Evolutionary conservation across 1,284 basidiomycete genomes (phyloP).

Genomic region (Hymenochaete sp.): DNA sequence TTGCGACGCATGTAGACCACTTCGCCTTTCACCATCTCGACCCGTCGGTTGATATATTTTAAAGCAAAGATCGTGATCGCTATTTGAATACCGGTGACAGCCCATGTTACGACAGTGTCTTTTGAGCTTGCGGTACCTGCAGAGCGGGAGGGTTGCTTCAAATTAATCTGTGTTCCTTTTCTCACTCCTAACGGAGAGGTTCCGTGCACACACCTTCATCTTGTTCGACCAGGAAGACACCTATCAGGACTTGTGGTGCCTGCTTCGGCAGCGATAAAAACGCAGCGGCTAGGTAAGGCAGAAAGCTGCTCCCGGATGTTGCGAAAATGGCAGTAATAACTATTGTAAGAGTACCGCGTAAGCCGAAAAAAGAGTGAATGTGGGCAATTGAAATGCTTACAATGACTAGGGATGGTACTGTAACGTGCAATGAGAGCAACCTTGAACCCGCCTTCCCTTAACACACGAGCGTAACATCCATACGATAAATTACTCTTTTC

Average conservation of each 20-base stretch:
- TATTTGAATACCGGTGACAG: constrained; percentile 53
- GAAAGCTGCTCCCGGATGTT: constrained; percentile 70
- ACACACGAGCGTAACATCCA: constrained; percentile 68
- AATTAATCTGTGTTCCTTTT: too few relatives aligned
- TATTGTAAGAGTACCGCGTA: constrained; percentile 7
- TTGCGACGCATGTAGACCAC: constrained; percentile 72
- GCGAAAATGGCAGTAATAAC: constrained; percentile 26
- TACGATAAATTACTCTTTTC: constrained; percentile 68
- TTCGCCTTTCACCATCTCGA: constrained; percentile 65
- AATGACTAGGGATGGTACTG: constrained; percentile 76
- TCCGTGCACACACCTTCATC: constrained; percentile 1
- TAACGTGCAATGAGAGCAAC: constrained; percentile 67
- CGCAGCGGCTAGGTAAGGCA: constrained; percentile 62
- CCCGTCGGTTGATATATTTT: constrained; percentile 75
- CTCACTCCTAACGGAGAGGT: background rate
- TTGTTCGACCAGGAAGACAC: constrained; percentile 45
- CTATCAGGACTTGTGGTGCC: constrained; percentile 67
- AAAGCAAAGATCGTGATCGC: constrained; percentile 71
- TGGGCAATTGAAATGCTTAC: constrained; percentile 32
- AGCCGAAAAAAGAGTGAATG: background rate
- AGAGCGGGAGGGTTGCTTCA: background rate
- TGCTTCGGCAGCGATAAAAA: constrained; percentile 74
- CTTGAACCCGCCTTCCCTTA: constrained; percentile 73
- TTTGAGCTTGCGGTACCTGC: constrained; percentile 29
- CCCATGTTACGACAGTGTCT: constrained; percentile 54